Base-by-base conservation (phyloP, 306 rosid genomes). In the Bauhinia variegata region DNA sequence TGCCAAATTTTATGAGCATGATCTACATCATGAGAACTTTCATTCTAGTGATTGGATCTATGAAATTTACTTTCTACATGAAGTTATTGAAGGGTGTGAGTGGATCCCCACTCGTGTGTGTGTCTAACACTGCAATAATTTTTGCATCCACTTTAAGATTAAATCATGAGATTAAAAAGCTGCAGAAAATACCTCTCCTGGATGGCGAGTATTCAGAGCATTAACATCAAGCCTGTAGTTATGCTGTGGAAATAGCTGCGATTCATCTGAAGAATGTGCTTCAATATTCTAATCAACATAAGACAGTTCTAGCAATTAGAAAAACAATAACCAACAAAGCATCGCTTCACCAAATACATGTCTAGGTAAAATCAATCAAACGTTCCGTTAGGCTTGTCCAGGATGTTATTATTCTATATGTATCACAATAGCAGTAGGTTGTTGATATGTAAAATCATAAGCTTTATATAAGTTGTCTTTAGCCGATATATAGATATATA, bases 161-260 rank as follows among this genome's bases (percentile, higher is more conserved):
- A 23, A 23, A 23, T 23, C 41, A 36, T 36, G 2, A 6, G 50
- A 50, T 32, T 44, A 41, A 73, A 63, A 67, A 73, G 42, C 58
- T 53, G 63, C 31, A 78, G 54, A 17, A 31, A 54, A 54, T 85
- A 95, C 97, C 90, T 95, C 99, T 70, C 97, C 97, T 65, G 99
- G 99, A 60, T 74, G 92, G 69, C 85, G 96, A 67, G 83, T 82
- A 77, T 86, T 95, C 79, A 95, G 44, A 71, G 97, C 80, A 42
- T 95, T 90, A 75, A 81, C 99, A 86, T 95, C 97, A 72, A 95
- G 99, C 87, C 79, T 95, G 88, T 90, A 95, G 80, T 90, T 95
- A 73, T 95, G 96, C 75, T 95, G 99, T 16, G 99, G 99, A 86
- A 83, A 69, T 63, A 95, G 70, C 72, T 76, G 91, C 51, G 95